Evolutionary conservation across 129 eudicot genomes (phyloP).

Genomic region (Artemisia argyi): DNA sequence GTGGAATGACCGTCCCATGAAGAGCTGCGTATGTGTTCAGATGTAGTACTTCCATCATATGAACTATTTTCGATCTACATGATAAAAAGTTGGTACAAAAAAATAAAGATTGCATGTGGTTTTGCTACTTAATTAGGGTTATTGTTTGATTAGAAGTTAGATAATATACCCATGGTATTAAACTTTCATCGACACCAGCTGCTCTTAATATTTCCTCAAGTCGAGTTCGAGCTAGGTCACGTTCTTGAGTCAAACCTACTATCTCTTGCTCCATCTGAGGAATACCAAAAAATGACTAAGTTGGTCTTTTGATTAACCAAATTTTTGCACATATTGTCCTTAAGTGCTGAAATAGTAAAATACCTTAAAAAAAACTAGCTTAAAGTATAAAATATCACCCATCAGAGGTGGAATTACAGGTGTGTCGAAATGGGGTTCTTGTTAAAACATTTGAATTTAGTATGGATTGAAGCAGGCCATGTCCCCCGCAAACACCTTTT

Average conservation of each 20-base stretch:
- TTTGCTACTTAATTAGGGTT: constrained; percentile 12
- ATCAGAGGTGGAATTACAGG: no score
- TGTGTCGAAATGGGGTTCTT: no score
- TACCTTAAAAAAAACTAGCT: no score
- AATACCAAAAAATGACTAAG: neutral
- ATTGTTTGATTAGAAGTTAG: neutral
- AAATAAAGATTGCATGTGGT: constrained; percentile 1
- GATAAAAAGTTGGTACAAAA: neutral
- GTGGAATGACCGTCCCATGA: constrained; percentile 51
- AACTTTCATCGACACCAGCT: constrained; percentile 39
- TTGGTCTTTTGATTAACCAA: neutral
- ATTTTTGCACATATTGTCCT: no score
- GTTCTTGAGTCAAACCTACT: constrained; percentile 61
- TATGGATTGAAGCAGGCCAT: no score
- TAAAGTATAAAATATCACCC: no score
- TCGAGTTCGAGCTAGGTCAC: constrained; percentile 75
- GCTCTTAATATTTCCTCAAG: constrained; percentile 56
- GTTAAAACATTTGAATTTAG: no score
- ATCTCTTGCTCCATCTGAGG: constrained; percentile 84
- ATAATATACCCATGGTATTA: constrained; percentile 50
- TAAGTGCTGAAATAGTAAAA: no score
- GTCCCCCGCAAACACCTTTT: no score
- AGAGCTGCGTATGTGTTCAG: constrained; percentile 25
- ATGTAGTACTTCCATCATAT: constrained; percentile 23
- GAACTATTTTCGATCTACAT: constrained; percentile 24